Base-by-base conservation (phyloP, 768 basidiomycete species). In the Phanerodontia chrysosporium region DNA sequence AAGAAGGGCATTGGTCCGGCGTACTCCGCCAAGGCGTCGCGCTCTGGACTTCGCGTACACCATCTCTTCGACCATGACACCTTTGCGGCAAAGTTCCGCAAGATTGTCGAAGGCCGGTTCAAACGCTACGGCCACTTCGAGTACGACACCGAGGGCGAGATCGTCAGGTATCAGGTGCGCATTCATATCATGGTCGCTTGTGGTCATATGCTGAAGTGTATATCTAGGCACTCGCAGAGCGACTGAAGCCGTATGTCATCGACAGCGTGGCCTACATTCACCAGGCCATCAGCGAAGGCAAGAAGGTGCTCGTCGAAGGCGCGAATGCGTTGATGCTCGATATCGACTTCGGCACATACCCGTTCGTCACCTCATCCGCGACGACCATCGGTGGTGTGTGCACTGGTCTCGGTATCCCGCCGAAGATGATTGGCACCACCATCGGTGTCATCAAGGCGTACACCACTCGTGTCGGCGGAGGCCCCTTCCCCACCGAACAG, bases 251-350 rank as follows among this genome's bases (percentile, higher is more conserved):
- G 3, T 92, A 89, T 72, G 92, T 99, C 55, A 78, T 92, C 60
- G 95, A 99, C 76, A 90, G 91, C 59, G 83, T 95, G 6, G 78
- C 82, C 1, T 98, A 88, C 74, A 76, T 98, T 51, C 94, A 98
- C 74, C 72, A 83, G 54, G 90, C 95, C 7, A 75, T 98, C 57
- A 75, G 81, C 2, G 72, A 82, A 13, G 83, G 85, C 52, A 98
- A 96, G 75, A 82, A 76, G 42, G 78, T 98, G 46, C 85, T 99
- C 30, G 91, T 98, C 58, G 97, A 99, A 72, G 97, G 97, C 27
- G 97, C 97, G 55, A 98, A 99, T 70, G 97, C 97, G 1, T 78
- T 98, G 60, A 97, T 99, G 97, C 87, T 99, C 58, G 97, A 99
- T 70, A 78, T 99, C 64, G 97, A 99, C 74, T 95, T 90, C 69